Evolutionary conservation across 768 basidiomycete species (phyloP), one percentile per base, ranked within the genome.

Genomic region (Collybia sp.): DNA sequence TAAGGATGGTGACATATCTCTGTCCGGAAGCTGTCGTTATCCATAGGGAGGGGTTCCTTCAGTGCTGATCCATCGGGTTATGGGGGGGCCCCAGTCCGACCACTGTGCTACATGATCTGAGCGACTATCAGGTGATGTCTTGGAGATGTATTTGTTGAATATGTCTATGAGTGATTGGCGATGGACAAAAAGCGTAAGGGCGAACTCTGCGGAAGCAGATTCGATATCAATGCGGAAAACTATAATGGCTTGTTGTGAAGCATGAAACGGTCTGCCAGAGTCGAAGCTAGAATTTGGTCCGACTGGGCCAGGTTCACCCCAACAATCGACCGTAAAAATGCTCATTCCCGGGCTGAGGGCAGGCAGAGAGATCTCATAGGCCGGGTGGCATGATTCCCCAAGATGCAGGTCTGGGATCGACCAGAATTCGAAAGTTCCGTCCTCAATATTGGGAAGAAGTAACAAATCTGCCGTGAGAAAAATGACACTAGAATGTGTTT

Each of bases 221-320:
- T 30, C 45, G 55, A 44, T 25, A 8, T 25, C 25, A 25, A 71
- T 41, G 45, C 65, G 65, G 53, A 69, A 63, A 32, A 69, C 48
- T 48, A 68, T 50, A 53, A 70, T 62, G 8, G 70, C 53, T 20
- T 69, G 57, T 18, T 59, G 35, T 17, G 55, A 50, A 37, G 56
- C 16, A 34, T 51, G 48, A 53, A 66, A 67, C 6, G 64, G 58
- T 45, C 35, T 50, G 31, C 43, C 40, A 44, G 52, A 44, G 25
- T 25, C 33, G 40, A 47, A 35, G 43, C 46, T 5, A 12, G 43
- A 35, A 32, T 16, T 45, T 17, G 44, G 48, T 16, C 53, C 48
- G 0, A 58, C 51, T 0, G 73, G 72, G 50, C 71, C 73, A 19
- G 71, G 73, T 49, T 77, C 71, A 3, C 63, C 62, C 8, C 71